Evolutionary conservation across 2,329 filamentous ascomycete genomes (phyloP).

Genomic region (Alternaria longipes): DNA sequence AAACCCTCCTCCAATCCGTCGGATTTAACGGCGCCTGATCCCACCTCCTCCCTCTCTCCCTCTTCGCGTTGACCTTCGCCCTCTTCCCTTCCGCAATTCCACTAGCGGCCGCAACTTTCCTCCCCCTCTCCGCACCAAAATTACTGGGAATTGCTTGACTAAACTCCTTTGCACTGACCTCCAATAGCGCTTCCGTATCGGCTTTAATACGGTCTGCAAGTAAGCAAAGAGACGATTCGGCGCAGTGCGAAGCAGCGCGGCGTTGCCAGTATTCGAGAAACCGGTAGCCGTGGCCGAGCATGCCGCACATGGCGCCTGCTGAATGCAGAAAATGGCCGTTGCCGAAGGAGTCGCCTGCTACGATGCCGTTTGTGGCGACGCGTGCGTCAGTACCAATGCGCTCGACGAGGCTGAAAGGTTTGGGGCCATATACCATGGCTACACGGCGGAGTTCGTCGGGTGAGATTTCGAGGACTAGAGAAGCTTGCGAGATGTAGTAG

Average conservation of each 20-base stretch:
- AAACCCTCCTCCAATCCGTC: constrained; percentile 27
- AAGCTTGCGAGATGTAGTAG: constrained; percentile 28
- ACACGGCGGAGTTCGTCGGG: constrained; percentile 25
- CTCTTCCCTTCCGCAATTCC: constrained; percentile 21
- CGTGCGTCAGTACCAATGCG: constrained; percentile 23
- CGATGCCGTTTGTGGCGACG: constrained; percentile 24
- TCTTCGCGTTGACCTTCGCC: constrained; percentile 12
- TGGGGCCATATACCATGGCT: constrained; percentile 26
- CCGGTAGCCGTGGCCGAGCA: constrained; percentile 27
- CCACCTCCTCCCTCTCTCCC: constrained; percentile 16
- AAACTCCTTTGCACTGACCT: constrained; percentile 32
- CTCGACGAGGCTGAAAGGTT: constrained; percentile 29
- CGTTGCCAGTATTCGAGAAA: constrained; percentile 28
- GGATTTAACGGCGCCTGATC: constrained; percentile 25
- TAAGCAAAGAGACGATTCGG: constrained; percentile 18
- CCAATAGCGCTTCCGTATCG: constrained; percentile 23
- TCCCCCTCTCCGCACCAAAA: constrained; percentile 25
- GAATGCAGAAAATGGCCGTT: constrained; percentile 28
- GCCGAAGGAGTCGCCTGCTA: constrained; percentile 28
- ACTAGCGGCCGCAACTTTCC: constrained; percentile 24
- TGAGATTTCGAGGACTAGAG: constrained; percentile 23
- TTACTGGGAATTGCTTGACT: constrained; percentile 28
- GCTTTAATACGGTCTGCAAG: constrained; percentile 28
- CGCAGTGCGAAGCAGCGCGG: constrained; percentile 17
- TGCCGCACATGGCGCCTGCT: constrained; percentile 29